Base-by-base conservation (phyloP, 2,329 filamentous ascomycete genomes). In the Botrytis hyacinthi region DNA sequence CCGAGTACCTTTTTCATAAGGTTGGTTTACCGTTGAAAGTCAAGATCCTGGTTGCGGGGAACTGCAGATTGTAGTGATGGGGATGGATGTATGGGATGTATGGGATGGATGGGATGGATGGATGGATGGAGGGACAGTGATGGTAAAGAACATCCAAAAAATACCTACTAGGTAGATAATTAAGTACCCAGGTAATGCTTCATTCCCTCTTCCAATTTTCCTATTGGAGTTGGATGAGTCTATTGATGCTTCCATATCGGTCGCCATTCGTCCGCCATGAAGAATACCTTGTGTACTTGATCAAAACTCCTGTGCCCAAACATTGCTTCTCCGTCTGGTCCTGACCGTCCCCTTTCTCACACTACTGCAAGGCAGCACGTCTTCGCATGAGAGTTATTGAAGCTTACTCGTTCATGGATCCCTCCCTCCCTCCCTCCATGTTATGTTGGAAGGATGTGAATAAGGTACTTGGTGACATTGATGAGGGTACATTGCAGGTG, bases 201-300 rank as follows among this genome's bases (percentile, higher is more conserved):
- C 22, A 29, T 51, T 29, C 7, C 32, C 7, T 2, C 20, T 12
- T 54, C 8, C 46, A 4, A 4, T 1, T 26, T 67, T 51, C 22
- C 29, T 14, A 29, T 32, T 32, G 42, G n/a, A 42, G 9, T 32
- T 32, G 16, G 10, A 44, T 42, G 18, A 32, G 12, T 22, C 14
- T 5, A 10, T 54, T 1, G 32, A 67, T 29, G 29, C 12, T 44
- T 48, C 44, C 4, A 46, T 10, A 48, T 35, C 29, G 42, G 62
- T 37, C 42, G 20, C 63, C 22, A 26, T n/a, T 40, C 48, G 22
- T 67, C 71, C 51, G 62, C 71, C 62, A 51, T 72, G 51, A 69
- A 72, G 71, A 29, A 72, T 72, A 63, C 71, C 71, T 71, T 44
- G 59, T 70, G 20, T 22, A 3, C 22, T 14, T 8, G 32, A 67